Evolutionary conservation across 2,329 filamentous ascomycete species (phyloP), one percentile per base, ranked within the genome.

Genomic region (Colletotrichum horii): DNA sequence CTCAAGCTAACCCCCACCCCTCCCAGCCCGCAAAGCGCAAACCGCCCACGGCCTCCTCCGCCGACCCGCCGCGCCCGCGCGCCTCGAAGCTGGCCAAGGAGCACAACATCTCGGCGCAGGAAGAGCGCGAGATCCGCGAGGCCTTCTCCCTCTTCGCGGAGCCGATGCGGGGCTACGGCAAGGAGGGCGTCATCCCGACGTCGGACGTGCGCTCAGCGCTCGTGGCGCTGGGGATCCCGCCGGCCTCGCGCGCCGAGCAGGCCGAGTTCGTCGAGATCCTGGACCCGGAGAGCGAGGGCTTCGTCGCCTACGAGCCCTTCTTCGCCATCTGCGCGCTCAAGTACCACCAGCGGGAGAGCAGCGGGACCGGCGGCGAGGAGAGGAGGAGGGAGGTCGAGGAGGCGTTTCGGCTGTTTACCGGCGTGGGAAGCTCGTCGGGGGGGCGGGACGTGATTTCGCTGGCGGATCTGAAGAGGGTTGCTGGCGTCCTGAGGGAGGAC

Each of bases 81-180:
- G 92, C 92, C 81, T 98, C 96, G 75, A 97, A 96, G 84, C 94
- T 98, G 80, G 96, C 96, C 34, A 96, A 96, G 86, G 95, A 98
- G 82, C 93, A 98, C 89, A 93, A 96, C 83, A 92, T 98, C 81
- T 93, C 92, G 16, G 94, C 93, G 55, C 92, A 94, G 78, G 94
- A 98, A 85, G 96, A 98, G 86, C 90, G 91, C 79, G 96, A 98
- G 86, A 98, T 99, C 82, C 93, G 92, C 80, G 96, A 98, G 84
- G 96, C 96, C 16, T 98, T 97, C 84, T 89, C 91, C 26, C 90
- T 98, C 9, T 99, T 98, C 83, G 88, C 93, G 2, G 90, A 94
- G 79, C 91, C 93, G 43, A 91, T 91, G 84, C 89, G 92, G 24
- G 91, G 93, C 67, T 32, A 38, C 58, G 24, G 43, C 8, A 95